These are phyloP conservation scores for Kalaharituber pfeilii DNA, from an alignment of 2,329 filamentous ascomycete genomes.

Conservation along the genomic window DNA sequence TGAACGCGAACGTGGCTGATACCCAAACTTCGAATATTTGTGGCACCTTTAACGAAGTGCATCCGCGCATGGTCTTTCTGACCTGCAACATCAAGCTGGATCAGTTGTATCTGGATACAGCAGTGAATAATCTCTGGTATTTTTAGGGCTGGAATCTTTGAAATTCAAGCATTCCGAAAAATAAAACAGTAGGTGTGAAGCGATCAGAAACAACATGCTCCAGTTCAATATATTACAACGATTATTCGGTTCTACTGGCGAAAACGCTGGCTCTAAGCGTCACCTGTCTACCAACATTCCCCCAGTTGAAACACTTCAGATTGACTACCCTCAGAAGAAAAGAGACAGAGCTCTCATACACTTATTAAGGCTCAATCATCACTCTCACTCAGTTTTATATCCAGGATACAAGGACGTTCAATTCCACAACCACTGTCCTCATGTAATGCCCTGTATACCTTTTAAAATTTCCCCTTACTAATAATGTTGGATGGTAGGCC, in stretches of 20 bases:
- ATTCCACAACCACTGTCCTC: constrained; percentile 70
- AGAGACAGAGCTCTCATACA: constrained; percentile 73
- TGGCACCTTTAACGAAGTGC: too few relatives aligned
- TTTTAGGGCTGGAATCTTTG: too few relatives aligned
- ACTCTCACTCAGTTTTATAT: constrained; percentile 70
- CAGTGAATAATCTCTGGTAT: too few relatives aligned
- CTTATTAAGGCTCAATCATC: constrained; percentile 77
- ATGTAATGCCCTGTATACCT: too few relatives aligned
- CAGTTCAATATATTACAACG: neutral
- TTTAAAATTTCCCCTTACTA: too few relatives aligned
- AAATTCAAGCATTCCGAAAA: too few relatives aligned
- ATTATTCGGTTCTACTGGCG: neutral
- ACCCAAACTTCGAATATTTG: too few relatives aligned
- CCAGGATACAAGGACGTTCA: constrained; percentile 38
- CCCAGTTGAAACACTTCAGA: constrained; percentile 54
- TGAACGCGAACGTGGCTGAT: too few relatives aligned
- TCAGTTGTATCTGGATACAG: too few relatives aligned
- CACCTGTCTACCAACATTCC: constrained; percentile 32
- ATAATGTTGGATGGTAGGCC: constrained; percentile 32
- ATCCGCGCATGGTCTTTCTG: too few relatives aligned
- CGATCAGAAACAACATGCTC: neutral
- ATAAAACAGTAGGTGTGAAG: too few relatives aligned
- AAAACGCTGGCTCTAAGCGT: neutral
- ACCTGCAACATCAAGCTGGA: too few relatives aligned
- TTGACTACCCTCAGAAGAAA: constrained; percentile 67